Percentiles rank a stretch among this genome's conserved stretches.
These are phyloP conservation scores for Colletotrichum salicis DNA, from an alignment of 2,329 filamentous ascomycete genomes.

Conservation along the genomic window DNA sequence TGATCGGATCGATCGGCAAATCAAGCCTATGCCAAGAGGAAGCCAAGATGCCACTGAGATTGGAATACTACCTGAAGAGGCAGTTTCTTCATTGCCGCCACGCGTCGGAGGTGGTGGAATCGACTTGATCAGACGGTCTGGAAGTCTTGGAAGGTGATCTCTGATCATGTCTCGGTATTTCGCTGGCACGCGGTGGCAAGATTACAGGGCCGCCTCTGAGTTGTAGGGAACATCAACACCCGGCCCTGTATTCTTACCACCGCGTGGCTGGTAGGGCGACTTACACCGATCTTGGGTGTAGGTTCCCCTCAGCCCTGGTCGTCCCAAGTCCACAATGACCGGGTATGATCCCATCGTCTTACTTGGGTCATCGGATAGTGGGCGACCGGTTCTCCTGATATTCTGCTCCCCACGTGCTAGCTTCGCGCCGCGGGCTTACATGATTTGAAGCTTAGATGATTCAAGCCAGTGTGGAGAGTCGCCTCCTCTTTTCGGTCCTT, in stretches of 20 bases:
- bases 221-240: too few species aligned
- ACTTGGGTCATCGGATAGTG: not conserved
- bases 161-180: not conserved
- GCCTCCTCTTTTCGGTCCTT: not conserved
- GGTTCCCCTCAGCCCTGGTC: conserved; percentile 5
- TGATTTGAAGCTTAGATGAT: conserved; percentile 15
- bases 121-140: not conserved
- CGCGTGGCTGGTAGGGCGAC: not conserved
- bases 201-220: too few species aligned
- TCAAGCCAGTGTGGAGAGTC: not conserved
- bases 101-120: not conserved
- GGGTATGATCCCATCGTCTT: not conserved
- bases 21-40: conserved; percentile 29
- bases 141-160: not conserved
- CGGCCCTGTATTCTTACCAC: too few species aligned
- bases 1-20: conserved; percentile 33
- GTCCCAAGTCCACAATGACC: not conserved
- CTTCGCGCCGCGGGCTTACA: conserved; percentile 10
- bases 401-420: not conserved
- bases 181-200: not conserved
- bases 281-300: not conserved
- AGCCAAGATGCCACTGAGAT: conserved; percentile 27
- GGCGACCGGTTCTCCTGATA: not conserved
- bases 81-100: not conserved
- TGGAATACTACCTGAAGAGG: conserved; percentile 4